A percentile compares a stretch with the other conserved stretches of the same genome.
These are phyloP conservation scores for Solanum sitiens DNA, from an alignment of 257 asterid genomes.

Conservation along the genomic window DNA sequence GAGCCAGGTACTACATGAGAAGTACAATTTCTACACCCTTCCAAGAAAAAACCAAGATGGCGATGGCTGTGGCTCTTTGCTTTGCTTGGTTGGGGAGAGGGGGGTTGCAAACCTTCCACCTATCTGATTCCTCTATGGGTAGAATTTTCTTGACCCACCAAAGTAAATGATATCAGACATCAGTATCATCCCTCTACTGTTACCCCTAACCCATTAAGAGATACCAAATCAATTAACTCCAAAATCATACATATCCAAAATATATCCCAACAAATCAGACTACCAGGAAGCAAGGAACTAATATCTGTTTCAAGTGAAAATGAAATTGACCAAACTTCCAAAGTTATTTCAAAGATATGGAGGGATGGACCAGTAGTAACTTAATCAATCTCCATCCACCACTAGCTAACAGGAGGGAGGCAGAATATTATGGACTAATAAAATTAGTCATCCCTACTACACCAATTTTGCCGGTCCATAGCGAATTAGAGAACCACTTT, in stretches of 20 bases:
- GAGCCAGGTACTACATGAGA: background rate
- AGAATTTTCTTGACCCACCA: background rate
- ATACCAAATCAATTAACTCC: background rate
- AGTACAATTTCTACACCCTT: background rate
- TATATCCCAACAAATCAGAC: background rate
- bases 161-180: background rate
- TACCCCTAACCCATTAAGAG: background rate
- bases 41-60: background rate
- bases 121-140: background rate
- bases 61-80: background rate
- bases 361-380: background rate
- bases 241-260: background rate
- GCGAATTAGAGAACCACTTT: background rate
- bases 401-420: background rate
- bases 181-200: background rate
- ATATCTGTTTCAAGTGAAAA: background rate
- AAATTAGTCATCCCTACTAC: background rate
- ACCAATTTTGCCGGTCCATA: background rate
- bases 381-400: background rate
- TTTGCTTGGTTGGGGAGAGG: background rate
- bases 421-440: background rate
- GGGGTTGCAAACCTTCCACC: background rate
- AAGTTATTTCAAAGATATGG: background rate
- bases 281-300: background rate
- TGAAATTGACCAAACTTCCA: background rate